Evolutionary conservation across 495 filamentous ascomycete genomes (phyloP), one percentile per base, ranked within the genome.

Genomic region (Xylaria intraflava): DNA sequence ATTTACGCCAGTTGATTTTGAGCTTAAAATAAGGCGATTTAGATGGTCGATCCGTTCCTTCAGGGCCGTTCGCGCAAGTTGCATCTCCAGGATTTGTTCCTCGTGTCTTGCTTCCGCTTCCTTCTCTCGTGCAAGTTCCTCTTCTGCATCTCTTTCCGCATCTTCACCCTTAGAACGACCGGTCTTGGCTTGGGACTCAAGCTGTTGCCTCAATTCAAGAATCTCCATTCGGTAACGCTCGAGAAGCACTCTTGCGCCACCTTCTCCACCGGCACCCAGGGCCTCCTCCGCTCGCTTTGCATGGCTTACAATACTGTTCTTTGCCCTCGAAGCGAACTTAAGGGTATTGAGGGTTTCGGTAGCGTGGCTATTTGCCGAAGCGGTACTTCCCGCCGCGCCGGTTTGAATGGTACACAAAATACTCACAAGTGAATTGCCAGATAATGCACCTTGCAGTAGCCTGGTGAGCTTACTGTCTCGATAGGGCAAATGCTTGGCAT

Each of bases 41-140:
- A 98, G 79, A 72, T 98, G 93, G 70, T 96, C 91, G 57, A 98
- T 98, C 24, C 93, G 84, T 70, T 97, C 92, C 62, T 98, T 97
- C 45, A 98, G 70, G 5, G 94, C 94, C 1, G 92, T 98, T 23
- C 94, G 81, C 12, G 93, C 93, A 24, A 98, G 78, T 66, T 98
- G 93, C 84, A 98, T 98, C 67, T 97, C 93, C 40, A 97, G 76
- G 77, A 98, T 90, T 66, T 98, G 93, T 65, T 98, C 93, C 61
- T 94, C 90, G 62, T 96, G 94, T 27, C 93, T 85, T 48, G 84
- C 77, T 62, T 89, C 83, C 24, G 86, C 84, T 67, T 93, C 85
- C 54, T 86, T 85, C 68, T 96, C 89, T 29, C 84, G 78, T 51
- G 87, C 82, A 51, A 83, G 75, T 58, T 88, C 83, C 65, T 87